These are phyloP conservation scores for Fusarium sp. DNA, from an alignment of 2,329 filamentous ascomycete genomes.

Conservation along the genomic window DNA sequence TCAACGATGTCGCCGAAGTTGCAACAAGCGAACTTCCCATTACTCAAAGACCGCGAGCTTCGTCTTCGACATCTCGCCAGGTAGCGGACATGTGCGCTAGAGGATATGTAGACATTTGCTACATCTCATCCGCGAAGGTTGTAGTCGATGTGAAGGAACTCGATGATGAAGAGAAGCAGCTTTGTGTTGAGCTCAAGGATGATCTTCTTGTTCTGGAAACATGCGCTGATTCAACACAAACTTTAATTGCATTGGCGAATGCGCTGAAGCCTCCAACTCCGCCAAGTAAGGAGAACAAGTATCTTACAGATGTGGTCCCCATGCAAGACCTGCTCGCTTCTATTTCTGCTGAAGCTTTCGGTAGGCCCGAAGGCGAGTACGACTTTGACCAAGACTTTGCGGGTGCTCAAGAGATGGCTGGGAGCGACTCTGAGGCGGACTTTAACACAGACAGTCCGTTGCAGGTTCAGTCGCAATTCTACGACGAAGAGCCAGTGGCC, in stretches of 20 bases:
- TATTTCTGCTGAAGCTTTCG: constrained; percentile 87
- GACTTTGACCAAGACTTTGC: constrained; percentile 74
- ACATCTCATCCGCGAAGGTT: constrained; percentile 84
- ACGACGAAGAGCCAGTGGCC: constrained; percentile 56
- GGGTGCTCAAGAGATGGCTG: constrained; percentile 63
- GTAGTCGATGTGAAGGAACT: constrained; percentile 70
- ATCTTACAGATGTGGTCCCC: constrained; percentile 86
- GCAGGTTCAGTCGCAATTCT: constrained; percentile 61
- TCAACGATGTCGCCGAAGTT: constrained; percentile 74
- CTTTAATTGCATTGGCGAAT: constrained; percentile 81
- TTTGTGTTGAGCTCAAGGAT: constrained; percentile 86
- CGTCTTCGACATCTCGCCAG: constrained; percentile 60
- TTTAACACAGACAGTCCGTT: constrained; percentile 53
- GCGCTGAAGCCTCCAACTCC: constrained; percentile 86
- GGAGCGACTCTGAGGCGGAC: constrained; percentile 51
- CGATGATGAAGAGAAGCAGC: constrained; percentile 69
- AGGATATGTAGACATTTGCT: constrained; percentile 89
- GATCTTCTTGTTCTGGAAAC: constrained; percentile 92
- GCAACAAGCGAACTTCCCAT: constrained; percentile 21
- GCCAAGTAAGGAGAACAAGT: constrained; percentile 85
- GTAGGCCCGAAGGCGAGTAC: constrained; percentile 69
- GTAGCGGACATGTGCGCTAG: constrained; percentile 69
- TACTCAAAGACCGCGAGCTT: constrained; percentile 45
- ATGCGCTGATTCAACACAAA: constrained; percentile 97
- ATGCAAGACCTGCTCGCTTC: constrained; percentile 91